Conservation (phyloP, 192 early-diverging fungal genomes). For the Entophlyctis luteolus region DNA sequence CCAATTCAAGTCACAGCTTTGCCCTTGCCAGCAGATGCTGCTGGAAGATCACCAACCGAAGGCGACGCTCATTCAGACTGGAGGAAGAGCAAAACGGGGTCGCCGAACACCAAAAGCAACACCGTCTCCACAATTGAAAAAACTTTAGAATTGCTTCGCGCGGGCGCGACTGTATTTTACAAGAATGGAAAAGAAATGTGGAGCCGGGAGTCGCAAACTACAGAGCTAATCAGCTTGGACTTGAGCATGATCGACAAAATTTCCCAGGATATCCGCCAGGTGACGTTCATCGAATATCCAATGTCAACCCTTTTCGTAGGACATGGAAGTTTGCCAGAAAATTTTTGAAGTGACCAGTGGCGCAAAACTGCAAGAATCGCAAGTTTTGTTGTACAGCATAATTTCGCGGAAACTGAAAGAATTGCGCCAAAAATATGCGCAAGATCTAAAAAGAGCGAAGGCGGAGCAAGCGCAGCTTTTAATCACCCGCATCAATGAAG, state of each 20-base stretch:
- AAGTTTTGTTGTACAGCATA: slow-evolving; percentile 11
- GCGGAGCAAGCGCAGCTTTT: not conserved
- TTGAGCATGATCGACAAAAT: not conserved
- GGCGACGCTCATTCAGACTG: too few relatives aligned
- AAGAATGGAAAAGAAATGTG: slow-evolving; percentile 25
- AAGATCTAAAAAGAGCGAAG: not conserved
- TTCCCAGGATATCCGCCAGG: not conserved
- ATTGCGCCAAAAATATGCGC: not conserved
- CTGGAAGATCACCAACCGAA: too few relatives aligned
- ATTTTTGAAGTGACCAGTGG: slow-evolving; percentile 17
- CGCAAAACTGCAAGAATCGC: slow-evolving; percentile 8
- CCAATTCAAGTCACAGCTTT: too few relatives aligned
- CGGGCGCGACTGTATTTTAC: slow-evolving; percentile 5
- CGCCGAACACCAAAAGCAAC: too few relatives aligned
- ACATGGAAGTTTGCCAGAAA: slow-evolving; percentile 1
- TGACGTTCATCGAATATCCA: not conserved
- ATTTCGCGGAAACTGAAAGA: slow-evolving; percentile 9
- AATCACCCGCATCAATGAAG: not conserved
- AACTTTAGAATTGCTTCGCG: not conserved
- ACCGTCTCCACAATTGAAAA: slow-evolving; percentile 7
- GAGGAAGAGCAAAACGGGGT: too few relatives aligned
- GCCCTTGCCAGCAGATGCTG: too few relatives aligned
- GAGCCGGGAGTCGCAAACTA: slow-evolving; percentile 12
- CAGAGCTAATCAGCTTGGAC: not conserved
- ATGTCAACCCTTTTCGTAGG: not conserved